Percentiles rank a stretch among this genome's conserved stretches.
Evolutionary conservation across 805 yeast genomes (phyloP).

Genomic region (Pichia occidentalis): DNA sequence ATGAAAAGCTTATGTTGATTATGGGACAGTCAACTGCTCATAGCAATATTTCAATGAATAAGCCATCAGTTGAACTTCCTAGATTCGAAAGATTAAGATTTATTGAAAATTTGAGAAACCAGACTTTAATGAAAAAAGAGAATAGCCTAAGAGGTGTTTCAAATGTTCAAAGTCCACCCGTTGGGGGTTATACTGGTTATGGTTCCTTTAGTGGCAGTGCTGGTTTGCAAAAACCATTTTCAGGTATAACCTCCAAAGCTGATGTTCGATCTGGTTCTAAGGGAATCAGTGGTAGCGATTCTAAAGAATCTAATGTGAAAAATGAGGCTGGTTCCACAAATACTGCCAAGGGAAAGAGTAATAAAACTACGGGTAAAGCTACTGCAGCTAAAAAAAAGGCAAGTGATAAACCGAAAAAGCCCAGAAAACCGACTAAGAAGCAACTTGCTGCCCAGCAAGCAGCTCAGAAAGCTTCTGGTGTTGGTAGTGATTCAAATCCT

Average conservation of each 20-base stretch:
- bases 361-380: conserved; percentile 1
- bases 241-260: background rate
- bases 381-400: conserved; percentile 17
- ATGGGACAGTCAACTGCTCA: conserved; percentile 44
- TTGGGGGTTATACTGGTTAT: conserved; percentile 4
- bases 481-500: conserved; percentile 29
- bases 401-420: conserved; percentile 22
- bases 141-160: conserved; percentile 7
- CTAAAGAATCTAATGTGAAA: background rate
- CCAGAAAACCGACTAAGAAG: conserved; percentile 30
- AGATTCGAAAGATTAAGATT: conserved; percentile 75
- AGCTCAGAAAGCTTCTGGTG: conserved; percentile 20
- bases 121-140: conserved; percentile 10
- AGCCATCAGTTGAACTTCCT: conserved; percentile 28
- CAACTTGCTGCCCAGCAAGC: conserved; percentile 26
- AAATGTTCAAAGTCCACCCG: conserved; percentile 6
- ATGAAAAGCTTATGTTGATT: conserved; percentile 82
- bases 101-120: conserved; percentile 69
- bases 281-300: too few species aligned
- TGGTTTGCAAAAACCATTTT: background rate
- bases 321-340: conserved; percentile 23
- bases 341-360: conserved; percentile 15
- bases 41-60: conserved; percentile 28
- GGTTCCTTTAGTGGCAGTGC: conserved; percentile 4
- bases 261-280: too few species aligned